Percentiles rank a stretch among this genome's conserved stretches.
Conservation (phyloP, 441 rosid species). For the Viola pubescens region DNA sequence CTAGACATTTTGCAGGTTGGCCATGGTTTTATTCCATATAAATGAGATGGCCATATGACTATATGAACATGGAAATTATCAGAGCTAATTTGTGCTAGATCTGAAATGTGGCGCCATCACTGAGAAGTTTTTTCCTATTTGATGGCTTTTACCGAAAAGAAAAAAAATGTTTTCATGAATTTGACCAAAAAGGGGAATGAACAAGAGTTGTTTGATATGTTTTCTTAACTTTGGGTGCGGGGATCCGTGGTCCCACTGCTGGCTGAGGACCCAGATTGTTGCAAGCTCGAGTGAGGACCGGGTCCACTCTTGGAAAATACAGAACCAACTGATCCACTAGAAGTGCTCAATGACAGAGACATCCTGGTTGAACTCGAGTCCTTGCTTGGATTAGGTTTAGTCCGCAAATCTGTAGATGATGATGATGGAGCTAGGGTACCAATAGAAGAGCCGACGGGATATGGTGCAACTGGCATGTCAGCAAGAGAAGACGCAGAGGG, state of each 20-base stretch:
- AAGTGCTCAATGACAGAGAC: slow-evolving; percentile 34
- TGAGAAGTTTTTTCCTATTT: slow-evolving; percentile 31
- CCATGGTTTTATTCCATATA: slow-evolving; percentile 41
- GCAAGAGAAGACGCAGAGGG: slow-evolving; percentile 93
- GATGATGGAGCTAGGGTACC: slow-evolving; percentile 81
- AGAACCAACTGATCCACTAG: slow-evolving; percentile 45
- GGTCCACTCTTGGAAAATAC: slow-evolving; percentile 34
- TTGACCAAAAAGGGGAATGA: slow-evolving; percentile 33
- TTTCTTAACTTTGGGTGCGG: slow-evolving; percentile 37
- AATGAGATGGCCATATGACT: slow-evolving; percentile 30
- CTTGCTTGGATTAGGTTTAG: slow-evolving; percentile 42
- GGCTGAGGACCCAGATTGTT: slow-evolving; percentile 36
- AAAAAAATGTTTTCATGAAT: slow-evolving; percentile 39
- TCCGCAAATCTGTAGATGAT: slow-evolving; percentile 59
- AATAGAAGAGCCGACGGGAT: slow-evolving; percentile 63
- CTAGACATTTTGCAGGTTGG: slow-evolving; percentile 27
- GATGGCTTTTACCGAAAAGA: slow-evolving; percentile 15
- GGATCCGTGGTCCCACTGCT: slow-evolving; percentile 30
- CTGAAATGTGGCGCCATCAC: slow-evolving; percentile 32
- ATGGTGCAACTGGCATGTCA: slow-evolving; percentile 88
- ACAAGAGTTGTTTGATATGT: slow-evolving; percentile 23
- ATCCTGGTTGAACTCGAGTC: slow-evolving; percentile 37
- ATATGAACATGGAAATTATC: slow-evolving; percentile 37
- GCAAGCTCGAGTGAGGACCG: slow-evolving; percentile 29
- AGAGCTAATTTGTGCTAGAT: slow-evolving; percentile 35